Conservation (phyloP, 2,329 filamentous ascomycete genomes). For the Dendryphion nanum region DNA sequence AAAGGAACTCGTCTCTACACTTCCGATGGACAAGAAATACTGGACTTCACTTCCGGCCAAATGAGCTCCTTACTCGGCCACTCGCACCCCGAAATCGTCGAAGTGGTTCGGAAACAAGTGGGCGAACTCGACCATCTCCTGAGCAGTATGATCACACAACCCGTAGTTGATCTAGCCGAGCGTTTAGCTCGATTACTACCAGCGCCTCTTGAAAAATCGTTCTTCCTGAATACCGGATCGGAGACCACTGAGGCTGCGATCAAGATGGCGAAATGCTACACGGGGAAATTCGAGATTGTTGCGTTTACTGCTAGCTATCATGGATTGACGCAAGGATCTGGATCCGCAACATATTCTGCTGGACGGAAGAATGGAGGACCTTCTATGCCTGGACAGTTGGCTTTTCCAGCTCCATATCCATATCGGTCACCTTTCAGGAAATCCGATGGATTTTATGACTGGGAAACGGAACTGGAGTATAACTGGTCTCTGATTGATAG, state of each 20-base stretch:
- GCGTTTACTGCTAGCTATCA: slow-evolving; percentile 61
- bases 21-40: background rate
- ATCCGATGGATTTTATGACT: slow-evolving; percentile 61
- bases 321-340: slow-evolving; percentile 51
- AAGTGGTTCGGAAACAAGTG: slow-evolving; percentile 26
- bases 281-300: slow-evolving; percentile 65
- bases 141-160: slow-evolving; percentile 36
- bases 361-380: slow-evolving; percentile 50
- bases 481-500: slow-evolving; percentile 62
- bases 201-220: slow-evolving; percentile 29
- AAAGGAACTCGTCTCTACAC: background rate
- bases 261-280: slow-evolving; percentile 62
- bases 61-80: slow-evolving; percentile 32
- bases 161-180: slow-evolving; percentile 32
- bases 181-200: slow-evolving; percentile 24
- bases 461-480: slow-evolving; percentile 63
- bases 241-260: slow-evolving; percentile 59
- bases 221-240: slow-evolving; percentile 35
- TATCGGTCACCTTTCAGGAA: slow-evolving; percentile 63
- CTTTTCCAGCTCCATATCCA: slow-evolving; percentile 59
- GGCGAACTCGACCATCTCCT: slow-evolving; percentile 33
- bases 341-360: slow-evolving; percentile 42
- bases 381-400: slow-evolving; percentile 54
- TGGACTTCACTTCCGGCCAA: slow-evolving; percentile 22
- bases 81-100: slow-evolving; percentile 32